A percentile compares a stretch with the other conserved stretches of the same genome.
Conservation (phyloP, 1,284 basidiomycete species). For the Cerioporus squamosus region DNA sequence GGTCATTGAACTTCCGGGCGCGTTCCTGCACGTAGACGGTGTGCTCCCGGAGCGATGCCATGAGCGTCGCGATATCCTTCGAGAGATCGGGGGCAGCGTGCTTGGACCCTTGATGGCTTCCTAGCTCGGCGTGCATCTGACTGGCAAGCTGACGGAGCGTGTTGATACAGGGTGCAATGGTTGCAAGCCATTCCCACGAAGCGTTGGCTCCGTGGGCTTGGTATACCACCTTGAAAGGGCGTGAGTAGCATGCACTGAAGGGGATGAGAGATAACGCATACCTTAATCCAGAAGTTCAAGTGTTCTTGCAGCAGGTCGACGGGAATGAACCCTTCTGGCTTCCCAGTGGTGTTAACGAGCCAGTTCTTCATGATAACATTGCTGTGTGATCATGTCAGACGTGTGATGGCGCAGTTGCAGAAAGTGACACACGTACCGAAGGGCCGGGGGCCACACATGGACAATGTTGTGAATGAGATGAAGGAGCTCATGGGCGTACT, state of each 20-base stretch:
- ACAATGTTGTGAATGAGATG: constrained; percentile 39
- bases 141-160: constrained; percentile 36
- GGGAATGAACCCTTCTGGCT: constrained; percentile 16
- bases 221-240: constrained; percentile 28
- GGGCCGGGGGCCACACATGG: constrained; percentile 35
- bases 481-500: constrained; percentile 43
- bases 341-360: constrained; percentile 8
- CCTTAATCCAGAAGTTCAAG: constrained; percentile 23
- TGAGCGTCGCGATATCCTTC: not conserved
- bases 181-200: constrained; percentile 45
- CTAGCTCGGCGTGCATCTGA: constrained; percentile 34
- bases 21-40: not conserved
- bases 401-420: not conserved
- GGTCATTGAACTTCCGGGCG: no score
- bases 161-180: constrained; percentile 41
- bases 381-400: not conserved
- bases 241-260: not conserved
- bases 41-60: not conserved
- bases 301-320: constrained; percentile 27
- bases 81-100: constrained; percentile 34
- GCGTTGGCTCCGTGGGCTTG: constrained; percentile 38
- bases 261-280: not conserved
- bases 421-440: not conserved
- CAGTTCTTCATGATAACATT: not conserved
- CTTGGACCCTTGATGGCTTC: constrained; percentile 34